These are phyloP conservation scores for Senna tora DNA, from an alignment of 306 rosid genomes.

Conservation along the genomic window DNA sequence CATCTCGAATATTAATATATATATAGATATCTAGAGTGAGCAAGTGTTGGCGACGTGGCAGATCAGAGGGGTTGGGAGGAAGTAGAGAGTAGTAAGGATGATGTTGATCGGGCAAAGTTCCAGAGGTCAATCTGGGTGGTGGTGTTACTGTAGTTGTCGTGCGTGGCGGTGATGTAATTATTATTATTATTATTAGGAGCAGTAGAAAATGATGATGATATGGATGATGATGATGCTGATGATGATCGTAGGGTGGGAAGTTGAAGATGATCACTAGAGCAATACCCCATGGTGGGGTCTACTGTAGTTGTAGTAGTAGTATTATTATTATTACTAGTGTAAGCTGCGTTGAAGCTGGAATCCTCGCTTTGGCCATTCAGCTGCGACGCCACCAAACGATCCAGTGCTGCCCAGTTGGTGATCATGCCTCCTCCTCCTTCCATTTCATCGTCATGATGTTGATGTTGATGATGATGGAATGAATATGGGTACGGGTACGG, in stretches of 20 bases:
- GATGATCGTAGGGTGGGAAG: slow-evolving; percentile 59
- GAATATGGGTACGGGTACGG: no score
- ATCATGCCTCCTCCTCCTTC: slow-evolving; percentile 35
- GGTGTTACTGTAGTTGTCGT: slow-evolving; percentile 33
- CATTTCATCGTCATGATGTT: not conserved
- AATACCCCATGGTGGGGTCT: slow-evolving; percentile 49
- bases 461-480: no score
- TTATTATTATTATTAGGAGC: slow-evolving; percentile 1
- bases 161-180: slow-evolving; percentile 29
- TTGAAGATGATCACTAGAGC: slow-evolving; percentile 47
- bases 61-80: slow-evolving; percentile 63
- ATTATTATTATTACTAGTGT: no score
- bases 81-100: slow-evolving; percentile 49
- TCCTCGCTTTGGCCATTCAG: slow-evolving; percentile 65
- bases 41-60: slow-evolving; percentile 64
- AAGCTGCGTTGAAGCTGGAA: slow-evolving; percentile 47
- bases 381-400: slow-evolving; percentile 85
- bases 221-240: slow-evolving; percentile 43
- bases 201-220: slow-evolving; percentile 29
- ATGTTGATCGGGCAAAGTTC: slow-evolving; percentile 61
- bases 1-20: slow-evolving; percentile 22
- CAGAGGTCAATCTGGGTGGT: slow-evolving; percentile 72
- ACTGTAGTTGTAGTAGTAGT: no score
- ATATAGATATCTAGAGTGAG: slow-evolving; percentile 45
- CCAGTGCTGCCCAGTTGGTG: slow-evolving; percentile 76